These are phyloP conservation scores for Ganoderma meredithae DNA, from an alignment of 1,284 basidiomycete genomes.

Conservation along the genomic window DNA sequence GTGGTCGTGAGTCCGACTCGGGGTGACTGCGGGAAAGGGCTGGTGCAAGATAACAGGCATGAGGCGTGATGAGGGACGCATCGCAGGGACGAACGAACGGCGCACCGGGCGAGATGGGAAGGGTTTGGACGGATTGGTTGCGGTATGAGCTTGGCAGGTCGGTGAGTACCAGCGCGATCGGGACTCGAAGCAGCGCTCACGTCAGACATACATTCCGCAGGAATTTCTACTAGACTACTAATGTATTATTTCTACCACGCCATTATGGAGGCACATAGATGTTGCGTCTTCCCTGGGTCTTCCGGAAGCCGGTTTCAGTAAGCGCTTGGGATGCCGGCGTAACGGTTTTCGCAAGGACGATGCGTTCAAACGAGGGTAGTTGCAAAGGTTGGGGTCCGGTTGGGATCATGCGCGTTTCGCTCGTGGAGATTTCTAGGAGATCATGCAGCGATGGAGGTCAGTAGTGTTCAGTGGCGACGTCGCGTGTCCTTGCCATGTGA, in stretches of 20 bases:
- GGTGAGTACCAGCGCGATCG: conserved; percentile 22
- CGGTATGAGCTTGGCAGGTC: conserved; percentile 24
- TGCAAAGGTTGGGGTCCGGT: neutral
- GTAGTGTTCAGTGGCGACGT: conserved; percentile 2
- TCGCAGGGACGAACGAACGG: neutral
- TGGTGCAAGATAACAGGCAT: neutral
- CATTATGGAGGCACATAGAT: neutral
- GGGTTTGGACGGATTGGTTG: conserved; percentile 18
- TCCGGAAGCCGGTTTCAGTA: neutral
- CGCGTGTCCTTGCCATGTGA: conserved; percentile 31
- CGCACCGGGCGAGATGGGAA: conserved; percentile 25
- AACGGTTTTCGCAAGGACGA: neutral
- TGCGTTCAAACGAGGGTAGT: neutral
- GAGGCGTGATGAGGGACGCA: neutral
- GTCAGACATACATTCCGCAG: conserved; percentile 22
- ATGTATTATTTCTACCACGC: conserved; percentile 27
- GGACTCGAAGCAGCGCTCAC: conserved; percentile 25
- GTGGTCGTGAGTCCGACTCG: conserved; percentile 22
- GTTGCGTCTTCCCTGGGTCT: neutral
- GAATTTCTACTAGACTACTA: conserved; percentile 30
- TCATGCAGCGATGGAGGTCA: neutral
- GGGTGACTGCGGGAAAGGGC: conserved; percentile 9
- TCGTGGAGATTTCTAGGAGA: neutral
- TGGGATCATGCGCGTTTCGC: conserved; percentile 10
- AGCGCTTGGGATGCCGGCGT: conserved; percentile 3